Conservation (phyloP, 2,329 filamentous ascomycete genomes). For the Pleochaeta shiraiana region DNA sequence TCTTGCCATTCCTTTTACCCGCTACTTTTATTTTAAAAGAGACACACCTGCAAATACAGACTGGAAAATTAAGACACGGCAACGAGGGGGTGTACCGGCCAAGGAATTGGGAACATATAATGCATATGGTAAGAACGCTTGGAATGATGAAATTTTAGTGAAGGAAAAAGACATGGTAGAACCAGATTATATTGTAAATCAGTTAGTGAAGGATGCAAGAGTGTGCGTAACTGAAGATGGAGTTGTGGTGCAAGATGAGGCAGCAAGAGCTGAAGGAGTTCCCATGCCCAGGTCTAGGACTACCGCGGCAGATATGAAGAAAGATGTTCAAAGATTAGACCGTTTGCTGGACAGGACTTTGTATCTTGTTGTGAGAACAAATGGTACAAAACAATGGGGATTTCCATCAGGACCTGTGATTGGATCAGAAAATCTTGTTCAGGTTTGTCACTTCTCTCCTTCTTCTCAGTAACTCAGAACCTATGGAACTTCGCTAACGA, state of each 20-base stretch:
- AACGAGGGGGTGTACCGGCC: constrained; percentile 49
- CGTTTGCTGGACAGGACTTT: constrained; percentile 59
- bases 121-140: constrained; percentile 46
- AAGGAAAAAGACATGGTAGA: constrained; percentile 43
- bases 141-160: constrained; percentile 79
- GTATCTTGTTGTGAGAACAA: constrained; percentile 61
- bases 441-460: constrained; percentile 34
- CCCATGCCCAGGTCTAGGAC: constrained; percentile 46
- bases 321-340: constrained; percentile 60
- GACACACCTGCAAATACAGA: constrained; percentile 68
- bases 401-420: constrained; percentile 56
- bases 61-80: constrained; percentile 69
- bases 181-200: constrained; percentile 33
- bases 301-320: constrained; percentile 57
- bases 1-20: constrained; percentile 64
- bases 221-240: constrained; percentile 34
- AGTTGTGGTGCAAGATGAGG: constrained; percentile 34
- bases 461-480: not conserved
- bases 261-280: constrained; percentile 40
- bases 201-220: constrained; percentile 24
- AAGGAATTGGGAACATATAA: constrained; percentile 75
- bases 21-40: constrained; percentile 87
- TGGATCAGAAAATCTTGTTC: constrained; percentile 54
- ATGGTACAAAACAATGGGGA: constrained; percentile 48
- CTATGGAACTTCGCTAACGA: not conserved